Conservation (phyloP, 768 basidiomycete genomes). For the Mrakia frigida region DNA sequence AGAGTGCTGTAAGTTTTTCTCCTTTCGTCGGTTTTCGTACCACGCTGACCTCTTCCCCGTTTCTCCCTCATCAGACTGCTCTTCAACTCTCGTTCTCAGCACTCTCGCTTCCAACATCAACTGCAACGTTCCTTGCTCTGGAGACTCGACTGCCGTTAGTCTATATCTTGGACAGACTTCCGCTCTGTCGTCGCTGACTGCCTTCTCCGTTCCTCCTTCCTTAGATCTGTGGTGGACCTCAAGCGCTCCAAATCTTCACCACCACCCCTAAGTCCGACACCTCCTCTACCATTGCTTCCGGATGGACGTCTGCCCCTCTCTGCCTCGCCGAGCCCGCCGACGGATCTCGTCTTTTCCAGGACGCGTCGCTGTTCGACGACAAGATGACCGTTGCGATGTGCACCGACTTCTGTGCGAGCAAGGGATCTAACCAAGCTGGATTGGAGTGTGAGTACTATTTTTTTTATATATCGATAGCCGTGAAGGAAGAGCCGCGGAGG, state of each 20-base stretch:
- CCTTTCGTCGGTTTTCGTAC: no score
- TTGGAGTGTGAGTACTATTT: conserved; percentile 38
- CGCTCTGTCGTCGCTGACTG: no score
- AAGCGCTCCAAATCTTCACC: conserved; percentile 23
- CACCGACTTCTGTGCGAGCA: conserved; percentile 40
- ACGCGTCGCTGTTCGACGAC: not conserved
- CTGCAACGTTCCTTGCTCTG: conserved; percentile 23
- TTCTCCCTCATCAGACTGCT: not conserved
- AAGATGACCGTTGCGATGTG: conserved; percentile 45
- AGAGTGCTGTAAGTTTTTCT: conserved; percentile 12
- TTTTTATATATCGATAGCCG: not conserved
- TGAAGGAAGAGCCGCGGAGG: no score
- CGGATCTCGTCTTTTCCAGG: not conserved
- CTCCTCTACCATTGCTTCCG: conserved; percentile 6
- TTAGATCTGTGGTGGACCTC: conserved; percentile 23
- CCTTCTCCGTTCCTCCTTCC: no score
- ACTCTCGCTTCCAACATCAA: not conserved
- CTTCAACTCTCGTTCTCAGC: conserved; percentile 36
- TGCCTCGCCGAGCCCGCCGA: conserved; percentile 4
- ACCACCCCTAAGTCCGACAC: conserved; percentile 4
- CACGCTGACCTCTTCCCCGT: not conserved
- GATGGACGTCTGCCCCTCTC: not conserved
- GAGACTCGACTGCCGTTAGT: not conserved
- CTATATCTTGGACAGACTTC: no score
- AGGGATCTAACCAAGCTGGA: conserved; percentile 43